Conservation (phyloP, 768 basidiomycete species). For the Saitozyma sp. region DNA sequence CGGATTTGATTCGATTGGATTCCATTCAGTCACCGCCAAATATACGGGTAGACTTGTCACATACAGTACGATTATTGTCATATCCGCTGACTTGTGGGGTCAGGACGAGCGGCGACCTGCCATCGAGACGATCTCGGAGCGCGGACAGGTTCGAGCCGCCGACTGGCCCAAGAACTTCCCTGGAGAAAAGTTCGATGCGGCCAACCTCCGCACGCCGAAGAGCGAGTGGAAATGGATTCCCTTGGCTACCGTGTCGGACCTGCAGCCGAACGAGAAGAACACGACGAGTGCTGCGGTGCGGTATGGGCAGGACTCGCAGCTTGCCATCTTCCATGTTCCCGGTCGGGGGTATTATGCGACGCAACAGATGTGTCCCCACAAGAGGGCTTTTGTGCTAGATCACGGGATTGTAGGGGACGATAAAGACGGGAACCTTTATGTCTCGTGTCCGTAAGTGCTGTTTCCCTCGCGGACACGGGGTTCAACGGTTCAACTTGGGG, state of each 20-base stretch:
- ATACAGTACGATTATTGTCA: no score
- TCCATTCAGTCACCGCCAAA: no score
- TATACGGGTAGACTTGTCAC: no score
- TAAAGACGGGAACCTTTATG: slow-evolving; percentile 58
- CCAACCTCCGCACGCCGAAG: slow-evolving; percentile 57
- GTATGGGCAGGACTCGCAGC: slow-evolving; percentile 57
- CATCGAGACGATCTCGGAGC: slow-evolving; percentile 62
- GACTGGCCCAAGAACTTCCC: slow-evolving; percentile 67
- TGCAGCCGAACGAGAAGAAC: slow-evolving; percentile 57
- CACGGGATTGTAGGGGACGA: slow-evolving; percentile 69
- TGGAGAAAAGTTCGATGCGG: slow-evolving; percentile 42
- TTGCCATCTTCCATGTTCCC: slow-evolving; percentile 69
- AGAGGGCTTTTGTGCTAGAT: slow-evolving; percentile 68
- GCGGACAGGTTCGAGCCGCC: slow-evolving; percentile 66
- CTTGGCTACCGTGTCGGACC: slow-evolving; percentile 59
- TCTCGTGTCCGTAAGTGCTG: slow-evolving; percentile 57
- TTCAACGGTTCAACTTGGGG: no score
- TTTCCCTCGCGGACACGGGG: not conserved
- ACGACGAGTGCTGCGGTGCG: slow-evolving; percentile 56
- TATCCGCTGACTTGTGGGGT: no score
- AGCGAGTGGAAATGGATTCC: slow-evolving; percentile 63
- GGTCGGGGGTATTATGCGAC: slow-evolving; percentile 64
- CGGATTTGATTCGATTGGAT: not conserved
- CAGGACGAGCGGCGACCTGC: slow-evolving; percentile 56
- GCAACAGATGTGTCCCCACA: slow-evolving; percentile 65